These are phyloP conservation scores for Zymoseptoria pseudotritici DNA, from an alignment of 2,329 filamentous ascomycete species.

Conservation along the genomic window DNA sequence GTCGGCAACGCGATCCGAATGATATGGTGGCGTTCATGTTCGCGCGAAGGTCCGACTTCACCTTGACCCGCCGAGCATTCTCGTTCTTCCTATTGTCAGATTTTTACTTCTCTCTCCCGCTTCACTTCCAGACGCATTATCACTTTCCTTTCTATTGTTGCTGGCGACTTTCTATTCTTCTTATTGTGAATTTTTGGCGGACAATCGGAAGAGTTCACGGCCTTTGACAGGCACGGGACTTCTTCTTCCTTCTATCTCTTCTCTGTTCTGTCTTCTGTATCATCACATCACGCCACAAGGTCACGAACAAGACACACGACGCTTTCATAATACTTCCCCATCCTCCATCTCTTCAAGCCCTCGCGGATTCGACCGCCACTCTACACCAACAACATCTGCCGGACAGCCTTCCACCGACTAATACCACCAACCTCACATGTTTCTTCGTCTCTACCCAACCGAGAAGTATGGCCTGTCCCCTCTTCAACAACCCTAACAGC, in stretches of 20 bases:
- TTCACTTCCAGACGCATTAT: not conserved
- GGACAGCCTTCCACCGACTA: constrained; percentile 7
- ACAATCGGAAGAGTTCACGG: not conserved
- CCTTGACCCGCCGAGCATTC: not conserved
- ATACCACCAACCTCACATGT: constrained; percentile 22
- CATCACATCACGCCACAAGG: not conserved
- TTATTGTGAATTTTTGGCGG: not conserved
- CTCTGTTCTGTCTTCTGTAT: constrained; percentile 15
- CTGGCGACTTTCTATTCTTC: not conserved
- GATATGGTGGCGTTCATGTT: not conserved
- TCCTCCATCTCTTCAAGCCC: constrained; percentile 10
- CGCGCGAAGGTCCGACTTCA: not conserved
- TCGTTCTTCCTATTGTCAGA: not conserved
- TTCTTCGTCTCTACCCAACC: constrained; percentile 30
- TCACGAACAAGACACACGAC: not conserved
- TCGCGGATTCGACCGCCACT: constrained; percentile 19
- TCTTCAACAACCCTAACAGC: not conserved
- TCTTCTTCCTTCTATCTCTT: constrained; percentile 13
- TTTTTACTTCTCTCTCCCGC: not conserved
- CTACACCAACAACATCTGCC: constrained; percentile 2
- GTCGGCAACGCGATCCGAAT: too few relatives aligned
- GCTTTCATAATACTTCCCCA: not conserved
- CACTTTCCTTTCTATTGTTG: not conserved
- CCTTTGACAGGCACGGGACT: constrained; percentile 23
- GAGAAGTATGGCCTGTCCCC: constrained; percentile 22